Conservation (phyloP, 306 rosid species). For the Pyrus betulifolia region DNA sequence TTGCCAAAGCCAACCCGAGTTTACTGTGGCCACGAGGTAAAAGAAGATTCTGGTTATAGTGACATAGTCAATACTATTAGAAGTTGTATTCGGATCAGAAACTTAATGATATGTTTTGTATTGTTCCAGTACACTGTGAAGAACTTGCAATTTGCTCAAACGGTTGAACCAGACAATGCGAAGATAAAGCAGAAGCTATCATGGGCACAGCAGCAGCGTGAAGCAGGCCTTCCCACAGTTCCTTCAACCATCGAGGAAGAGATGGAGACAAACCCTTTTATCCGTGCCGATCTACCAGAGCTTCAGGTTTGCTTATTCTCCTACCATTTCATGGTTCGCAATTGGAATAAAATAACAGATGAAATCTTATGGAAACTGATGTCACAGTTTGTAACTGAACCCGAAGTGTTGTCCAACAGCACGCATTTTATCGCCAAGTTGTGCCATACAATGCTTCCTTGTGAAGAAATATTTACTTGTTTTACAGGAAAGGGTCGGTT, state of each 20-base stretch:
- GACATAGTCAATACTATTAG: background rate
- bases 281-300: constrained; percentile 66
- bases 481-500: constrained; percentile 48
- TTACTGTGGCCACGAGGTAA: constrained; percentile 95
- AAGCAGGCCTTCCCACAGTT: constrained; percentile 57
- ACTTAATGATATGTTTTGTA: background rate
- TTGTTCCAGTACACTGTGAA: constrained; percentile 45
- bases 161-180: constrained; percentile 44
- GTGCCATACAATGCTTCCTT: background rate
- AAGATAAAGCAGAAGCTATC: constrained; percentile 49
- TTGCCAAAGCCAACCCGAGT: constrained; percentile 76
- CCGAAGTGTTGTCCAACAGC: background rate
- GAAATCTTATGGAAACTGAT: background rate
- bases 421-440: background rate
- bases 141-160: constrained; percentile 56
- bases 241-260: constrained; percentile 81
- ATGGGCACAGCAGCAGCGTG: constrained; percentile 68
- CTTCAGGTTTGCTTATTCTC: constrained; percentile 53
- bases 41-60: background rate
- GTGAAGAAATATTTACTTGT: background rate
- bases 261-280: constrained; percentile 69
- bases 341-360: background rate
- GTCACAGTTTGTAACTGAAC: background rate
- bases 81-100: background rate
- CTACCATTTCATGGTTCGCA: background rate